Percentiles rank a stretch among this genome's conserved stretches.
Conservation (phyloP, 108 stramenopile genomes). For the Skeletonema costatum region DNA sequence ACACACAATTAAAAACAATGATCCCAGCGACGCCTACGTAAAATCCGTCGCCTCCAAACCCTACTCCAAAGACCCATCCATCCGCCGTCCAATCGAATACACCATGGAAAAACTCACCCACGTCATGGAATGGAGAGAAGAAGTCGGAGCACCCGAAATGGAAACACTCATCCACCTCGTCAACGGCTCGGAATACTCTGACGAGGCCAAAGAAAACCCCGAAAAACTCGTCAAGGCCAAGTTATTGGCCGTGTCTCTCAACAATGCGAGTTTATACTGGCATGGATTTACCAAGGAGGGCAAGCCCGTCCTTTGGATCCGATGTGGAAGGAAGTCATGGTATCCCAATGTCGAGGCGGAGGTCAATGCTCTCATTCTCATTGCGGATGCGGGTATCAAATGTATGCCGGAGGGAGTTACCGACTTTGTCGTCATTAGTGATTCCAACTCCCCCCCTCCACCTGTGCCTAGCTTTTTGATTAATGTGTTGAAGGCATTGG, state of each 20-base stretch:
- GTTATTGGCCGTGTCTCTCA: constrained; percentile 69
- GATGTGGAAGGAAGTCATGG: constrained; percentile 89
- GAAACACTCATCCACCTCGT: constrained; percentile 69
- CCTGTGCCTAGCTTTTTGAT: constrained; percentile 89
- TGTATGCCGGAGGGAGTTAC: constrained; percentile 86
- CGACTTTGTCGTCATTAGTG: constrained; percentile 85
- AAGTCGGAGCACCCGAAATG: constrained; percentile 78
- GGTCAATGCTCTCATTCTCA: constrained; percentile 80
- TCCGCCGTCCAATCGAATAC: constrained; percentile 89
- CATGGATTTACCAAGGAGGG: constrained; percentile 89
- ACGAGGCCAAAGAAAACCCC: constrained; percentile 67
- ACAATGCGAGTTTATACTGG: constrained; percentile 78
- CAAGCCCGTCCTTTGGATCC: constrained; percentile 83
- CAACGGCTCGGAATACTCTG: constrained; percentile 69
- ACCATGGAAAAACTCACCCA: constrained; percentile 81
- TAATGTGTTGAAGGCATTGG: constrained; percentile 83
- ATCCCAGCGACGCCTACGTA: constrained; percentile 75
- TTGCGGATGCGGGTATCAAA: constrained; percentile 84
- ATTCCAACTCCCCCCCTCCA: constrained; percentile 84
- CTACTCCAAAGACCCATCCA: constrained; percentile 86
- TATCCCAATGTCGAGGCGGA: constrained; percentile 89
- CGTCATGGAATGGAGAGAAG: constrained; percentile 86
- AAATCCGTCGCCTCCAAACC: constrained; percentile 87
- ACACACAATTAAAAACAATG: not conserved
- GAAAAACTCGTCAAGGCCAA: constrained; percentile 76